Evolutionary conservation across 306 rosid genomes (phyloP).

Genomic region (Abrus precatorius): DNA sequence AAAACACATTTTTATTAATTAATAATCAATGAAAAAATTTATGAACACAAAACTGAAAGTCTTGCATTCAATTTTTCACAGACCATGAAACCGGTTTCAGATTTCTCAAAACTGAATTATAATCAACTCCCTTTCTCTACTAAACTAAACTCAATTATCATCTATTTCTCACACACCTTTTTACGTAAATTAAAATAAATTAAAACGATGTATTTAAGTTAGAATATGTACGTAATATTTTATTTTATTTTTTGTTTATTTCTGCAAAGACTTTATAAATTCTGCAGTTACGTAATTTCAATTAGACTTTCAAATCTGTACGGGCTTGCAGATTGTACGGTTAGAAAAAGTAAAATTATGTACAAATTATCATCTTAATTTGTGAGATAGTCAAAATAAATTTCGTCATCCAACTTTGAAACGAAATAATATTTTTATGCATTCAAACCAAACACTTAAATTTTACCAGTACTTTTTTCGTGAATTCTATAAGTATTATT

Average conservation of each 20-base stretch:
- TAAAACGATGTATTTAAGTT: too few species aligned
- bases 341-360: neutral
- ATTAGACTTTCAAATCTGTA: neutral
- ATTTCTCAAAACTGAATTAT: slow-evolving; percentile 31
- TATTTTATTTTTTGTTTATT: too few species aligned
- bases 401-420: neutral
- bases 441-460: too few species aligned
- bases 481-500: too few species aligned
- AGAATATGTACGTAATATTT: too few species aligned
- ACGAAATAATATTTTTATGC: neutral
- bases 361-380: neutral
- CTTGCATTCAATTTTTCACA: slow-evolving; percentile 82
- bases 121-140: too few species aligned
- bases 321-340: neutral
- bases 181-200: too few species aligned
- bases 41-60: slow-evolving; percentile 83
- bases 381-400: neutral
- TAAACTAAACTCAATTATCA: too few species aligned
- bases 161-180: too few species aligned
- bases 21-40: slow-evolving; percentile 84
- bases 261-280: neutral
- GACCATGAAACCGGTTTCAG: slow-evolving; percentile 68
- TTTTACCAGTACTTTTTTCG: too few species aligned
- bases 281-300: neutral
- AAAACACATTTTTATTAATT: too few species aligned